Conservation (phyloP, 1,139 yeast genomes). For the Lizanozyma gosingica region DNA sequence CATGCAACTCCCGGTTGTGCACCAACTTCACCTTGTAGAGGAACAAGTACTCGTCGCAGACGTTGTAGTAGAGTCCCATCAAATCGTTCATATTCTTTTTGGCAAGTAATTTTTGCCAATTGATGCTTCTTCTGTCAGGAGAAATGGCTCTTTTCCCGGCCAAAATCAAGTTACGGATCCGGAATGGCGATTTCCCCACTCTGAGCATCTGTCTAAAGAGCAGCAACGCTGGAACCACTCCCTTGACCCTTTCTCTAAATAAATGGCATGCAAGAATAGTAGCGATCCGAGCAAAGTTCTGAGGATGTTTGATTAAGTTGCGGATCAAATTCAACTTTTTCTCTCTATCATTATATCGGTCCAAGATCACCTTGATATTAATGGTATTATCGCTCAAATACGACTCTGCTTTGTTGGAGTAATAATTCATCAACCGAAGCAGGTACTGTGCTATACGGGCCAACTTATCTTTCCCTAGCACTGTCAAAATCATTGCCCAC, state of each 20-base stretch:
- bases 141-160: background rate
- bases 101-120: background rate
- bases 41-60: slow-evolving; percentile 16
- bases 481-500: slow-evolving; percentile 41
- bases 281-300: slow-evolving; percentile 28
- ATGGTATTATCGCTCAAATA: slow-evolving; percentile 25
- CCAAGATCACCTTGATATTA: slow-evolving; percentile 22
- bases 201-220: slow-evolving; percentile 61
- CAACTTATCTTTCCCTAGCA: slow-evolving; percentile 63
- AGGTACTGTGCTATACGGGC: slow-evolving; percentile 58
- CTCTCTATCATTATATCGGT: slow-evolving; percentile 24
- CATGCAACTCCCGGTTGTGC: slow-evolving; percentile 6
- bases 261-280: slow-evolving; percentile 21
- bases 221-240: slow-evolving; percentile 43
- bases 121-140: background rate
- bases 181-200: slow-evolving; percentile 65
- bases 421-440: slow-evolving; percentile 43
- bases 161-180: slow-evolving; percentile 19
- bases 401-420: slow-evolving; percentile 33
- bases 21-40: slow-evolving; percentile 15
- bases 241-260: slow-evolving; percentile 30
- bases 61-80: slow-evolving; percentile 15
- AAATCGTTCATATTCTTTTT: slow-evolving; percentile 9
- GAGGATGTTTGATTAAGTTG: slow-evolving; percentile 35
- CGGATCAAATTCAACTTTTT: slow-evolving; percentile 26